These are phyloP conservation scores for Paracorniculantispora psalliotae DNA, from an alignment of 2,329 filamentous ascomycete genomes.

Conservation along the genomic window DNA sequence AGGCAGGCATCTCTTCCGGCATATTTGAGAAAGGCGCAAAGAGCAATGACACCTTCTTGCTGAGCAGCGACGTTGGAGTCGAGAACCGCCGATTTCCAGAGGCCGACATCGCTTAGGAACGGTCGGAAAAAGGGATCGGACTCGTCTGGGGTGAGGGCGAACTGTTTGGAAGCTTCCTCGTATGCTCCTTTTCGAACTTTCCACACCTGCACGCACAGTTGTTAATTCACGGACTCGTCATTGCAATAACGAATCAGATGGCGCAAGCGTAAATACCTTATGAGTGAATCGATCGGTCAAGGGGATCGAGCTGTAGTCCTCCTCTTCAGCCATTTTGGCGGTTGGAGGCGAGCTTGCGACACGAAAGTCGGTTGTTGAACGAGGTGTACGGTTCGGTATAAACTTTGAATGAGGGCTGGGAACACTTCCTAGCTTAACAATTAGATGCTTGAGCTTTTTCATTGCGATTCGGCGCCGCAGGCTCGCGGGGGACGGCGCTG, in stretches of 20 bases:
- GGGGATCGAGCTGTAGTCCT: constrained; percentile 76
- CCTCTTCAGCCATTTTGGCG: constrained; percentile 71
- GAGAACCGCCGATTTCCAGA: constrained; percentile 90
- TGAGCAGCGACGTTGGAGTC: constrained; percentile 97
- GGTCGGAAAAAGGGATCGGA: constrained; percentile 79
- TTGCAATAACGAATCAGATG: not conserved
- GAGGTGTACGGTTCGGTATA: not conserved
- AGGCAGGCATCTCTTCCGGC: constrained; percentile 74
- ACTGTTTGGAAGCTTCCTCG: constrained; percentile 84
- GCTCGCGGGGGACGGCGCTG: not conserved
- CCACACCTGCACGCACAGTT: constrained; percentile 59
- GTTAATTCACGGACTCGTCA: not conserved
- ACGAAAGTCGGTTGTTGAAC: constrained; percentile 13
- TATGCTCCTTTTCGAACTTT: constrained; percentile 95
- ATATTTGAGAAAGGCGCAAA: constrained; percentile 90
- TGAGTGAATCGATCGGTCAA: constrained; percentile 76
- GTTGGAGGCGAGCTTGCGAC: constrained; percentile 3
- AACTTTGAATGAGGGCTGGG: not conserved
- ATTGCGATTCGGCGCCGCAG: not conserved
- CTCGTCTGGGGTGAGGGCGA: constrained; percentile 80
- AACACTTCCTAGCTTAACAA: not conserved
- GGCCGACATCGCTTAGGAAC: constrained; percentile 74
- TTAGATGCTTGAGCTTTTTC: constrained; percentile 11
- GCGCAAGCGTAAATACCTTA: constrained; percentile 50
- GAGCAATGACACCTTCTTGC: constrained; percentile 80